A percentile compares a stretch with the other conserved stretches of the same genome.
These are phyloP conservation scores for Leishmania turanica DNA, from an alignment of 208 protist genomes.

Conservation along the genomic window DNA sequence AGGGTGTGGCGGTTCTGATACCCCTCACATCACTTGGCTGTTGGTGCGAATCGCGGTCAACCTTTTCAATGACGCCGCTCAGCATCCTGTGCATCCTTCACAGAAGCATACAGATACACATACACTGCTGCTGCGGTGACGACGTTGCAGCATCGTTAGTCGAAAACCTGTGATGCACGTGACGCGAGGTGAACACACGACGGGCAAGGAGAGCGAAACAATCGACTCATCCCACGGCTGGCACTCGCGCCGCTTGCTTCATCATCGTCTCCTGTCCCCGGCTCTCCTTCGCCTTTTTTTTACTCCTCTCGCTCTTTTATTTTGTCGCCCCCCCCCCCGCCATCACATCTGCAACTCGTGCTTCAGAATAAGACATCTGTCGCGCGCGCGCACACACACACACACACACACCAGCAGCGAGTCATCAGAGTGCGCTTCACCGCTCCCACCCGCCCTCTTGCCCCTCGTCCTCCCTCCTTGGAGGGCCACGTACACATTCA, in stretches of 20 bases:
- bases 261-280: not conserved
- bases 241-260: not conserved
- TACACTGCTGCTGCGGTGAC: not conserved
- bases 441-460: not conserved
- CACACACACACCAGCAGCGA: not conserved
- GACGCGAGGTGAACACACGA: not conserved
- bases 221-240: not conserved
- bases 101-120: conserved; percentile 3
- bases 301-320: not conserved
- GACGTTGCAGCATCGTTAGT: not conserved
- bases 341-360: not conserved
- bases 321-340: not conserved
- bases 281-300: not conserved
- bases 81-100: not conserved
- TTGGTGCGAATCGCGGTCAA: not conserved
- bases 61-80: not conserved
- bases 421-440: not conserved
- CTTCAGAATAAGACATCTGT: not conserved
- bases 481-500: not conserved
- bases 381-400: not conserved
- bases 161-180: not conserved
- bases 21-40: not conserved
- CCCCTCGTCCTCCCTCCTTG: not conserved
- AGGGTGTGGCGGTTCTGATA: not conserved
- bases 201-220: not conserved